Evolutionary conservation across 2,329 filamentous ascomycete species (phyloP), one percentile per base, ranked within the genome.

Genomic region (Colletotrichum abscissum): DNA sequence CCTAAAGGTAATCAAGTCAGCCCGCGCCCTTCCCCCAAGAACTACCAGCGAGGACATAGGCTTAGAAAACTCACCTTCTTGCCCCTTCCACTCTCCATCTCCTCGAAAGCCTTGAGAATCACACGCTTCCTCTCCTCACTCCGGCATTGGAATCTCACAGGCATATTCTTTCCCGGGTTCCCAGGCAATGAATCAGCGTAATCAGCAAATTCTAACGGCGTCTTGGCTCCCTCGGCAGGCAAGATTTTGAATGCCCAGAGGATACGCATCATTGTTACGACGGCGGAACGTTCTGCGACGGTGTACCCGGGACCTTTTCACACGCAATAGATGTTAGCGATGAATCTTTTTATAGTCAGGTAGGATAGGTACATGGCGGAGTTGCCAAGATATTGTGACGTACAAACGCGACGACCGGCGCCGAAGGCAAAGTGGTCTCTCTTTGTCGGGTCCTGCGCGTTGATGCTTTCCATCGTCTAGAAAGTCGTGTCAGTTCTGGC

Each of bases 361-460:
- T 42, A 16, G 14, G 35, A 7, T 42, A 16, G 5, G 5, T 9
- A n/a, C 5, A 19, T n/a, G 38, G 14, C 5, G 12, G 14, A 42
- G 38, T 12, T 16, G 9, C 6, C 6, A n/a, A 46, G 42, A 8
- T 19, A n/a, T 7, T 9, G 3, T 1, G 14, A 46, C 42, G 42
- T n/a, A 68, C 66, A 63, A 22, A 60, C 66, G 24, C 79, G 78
- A 8, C 79, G 77, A n/a, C 79, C 79, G 14, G 75, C 77, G 6
- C 79, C 79, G 62, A 80, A 81, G 4, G 78, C 59, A 67, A 80
- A 81, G 73, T 80, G 78, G 64, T 80, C 79, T 1, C 79, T 79
- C 58, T 78, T 77, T 7, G 76, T 73, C 11, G 75, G 74, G 54
- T 80, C 79, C 22, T 42, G 52, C 6, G 5, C 4, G 8, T 66